Conservation (phyloP, 768 basidiomycete genomes). For the Mycena haematopus region DNA sequence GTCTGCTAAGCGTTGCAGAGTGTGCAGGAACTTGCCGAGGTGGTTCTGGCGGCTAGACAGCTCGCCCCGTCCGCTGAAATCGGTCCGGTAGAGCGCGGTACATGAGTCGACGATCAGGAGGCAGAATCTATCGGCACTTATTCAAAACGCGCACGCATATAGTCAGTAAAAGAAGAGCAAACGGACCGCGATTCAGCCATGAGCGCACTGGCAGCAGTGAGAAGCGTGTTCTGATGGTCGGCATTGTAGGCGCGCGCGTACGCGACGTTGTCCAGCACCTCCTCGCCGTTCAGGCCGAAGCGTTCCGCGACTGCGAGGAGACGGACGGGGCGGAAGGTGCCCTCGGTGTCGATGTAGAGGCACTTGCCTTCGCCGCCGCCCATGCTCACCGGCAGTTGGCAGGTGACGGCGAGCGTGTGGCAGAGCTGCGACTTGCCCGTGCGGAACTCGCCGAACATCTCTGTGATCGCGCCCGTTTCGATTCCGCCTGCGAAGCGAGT, state of each 20-base stretch:
- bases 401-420: conserved; percentile 97
- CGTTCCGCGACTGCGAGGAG: conserved; percentile 94
- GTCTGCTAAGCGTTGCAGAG: conserved; percentile 91
- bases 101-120: conserved; percentile 96
- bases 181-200: conserved; percentile 97
- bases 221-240: conserved; percentile 91
- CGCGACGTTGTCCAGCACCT: conserved; percentile 97
- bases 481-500: conserved; percentile 70
- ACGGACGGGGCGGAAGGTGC: conserved; percentile 96
- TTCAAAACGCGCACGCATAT: conserved; percentile 34
- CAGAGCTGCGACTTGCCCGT: conserved; percentile 99
- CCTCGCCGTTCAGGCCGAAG: conserved; percentile 96
- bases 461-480: conserved; percentile 98
- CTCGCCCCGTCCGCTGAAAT: conserved; percentile 95
- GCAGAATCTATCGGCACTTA: conserved; percentile 73
- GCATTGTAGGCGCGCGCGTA: conserved; percentile 99
- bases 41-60: conserved; percentile 95
- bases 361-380: conserved; percentile 99
- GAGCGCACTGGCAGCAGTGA: conserved; percentile 93
- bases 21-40: conserved; percentile 93
- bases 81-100: conserved; percentile 93
- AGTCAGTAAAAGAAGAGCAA: conserved; percentile 10
- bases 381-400: conserved; percentile 96
- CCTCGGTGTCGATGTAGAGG: conserved; percentile 98
- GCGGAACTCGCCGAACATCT: conserved; percentile 97